Evolutionary conservation across 2,329 filamentous ascomycete genomes (phyloP), one percentile per base, ranked within the genome.

Genomic region (Aspergillus pseudoterreus): DNA sequence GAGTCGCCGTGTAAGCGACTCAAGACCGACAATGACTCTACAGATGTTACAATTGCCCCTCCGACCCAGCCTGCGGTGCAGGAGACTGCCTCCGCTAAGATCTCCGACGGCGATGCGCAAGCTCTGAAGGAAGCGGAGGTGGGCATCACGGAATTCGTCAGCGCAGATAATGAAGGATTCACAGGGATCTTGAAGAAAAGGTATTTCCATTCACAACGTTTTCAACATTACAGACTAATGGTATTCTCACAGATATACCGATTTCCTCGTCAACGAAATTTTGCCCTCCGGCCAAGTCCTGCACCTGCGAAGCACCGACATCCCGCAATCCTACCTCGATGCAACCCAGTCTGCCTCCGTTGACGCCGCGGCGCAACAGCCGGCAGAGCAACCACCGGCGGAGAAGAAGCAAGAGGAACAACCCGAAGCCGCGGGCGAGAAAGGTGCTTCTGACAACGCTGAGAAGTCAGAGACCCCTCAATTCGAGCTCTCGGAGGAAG

Each of bases 241-340:
- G 22, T 48, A 57, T 38, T 50, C 19, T 49, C 19, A 8, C 50
- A 83, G 90, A 59, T 96, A 92, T 70, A 92, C 91, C 4, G 92
- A 96, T 69, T 96, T 96, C 63, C 78, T 94, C 60, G 92, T 96
- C 61, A 92, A 95, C 65, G 92, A 96, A 71, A 92, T 96, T 56
- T 75, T 82, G 17, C 84, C 85, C 27, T 82, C 87, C 63, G 91
- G 91, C 14, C 73, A 84, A 49, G 88, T 95, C 12, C 70, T 94
- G 47, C 90, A 92, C 69, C 75, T 96, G 45, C 77, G 71, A 51
- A 80, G 77, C 48, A 70, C 80, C 14, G 59, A 62, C 15, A 63
- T 63, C 6, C 69, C 70, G 0, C 44, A 53, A 12, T 54, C 61
- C 38, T n/a, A 22, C 6, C 44, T 49, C 8, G 48, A 54, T 24